phyloP scores from a whole-genome alignment of 2,329 filamentous ascomycete genomes.

The Myriosclerotinia duriaeana region DNA sequence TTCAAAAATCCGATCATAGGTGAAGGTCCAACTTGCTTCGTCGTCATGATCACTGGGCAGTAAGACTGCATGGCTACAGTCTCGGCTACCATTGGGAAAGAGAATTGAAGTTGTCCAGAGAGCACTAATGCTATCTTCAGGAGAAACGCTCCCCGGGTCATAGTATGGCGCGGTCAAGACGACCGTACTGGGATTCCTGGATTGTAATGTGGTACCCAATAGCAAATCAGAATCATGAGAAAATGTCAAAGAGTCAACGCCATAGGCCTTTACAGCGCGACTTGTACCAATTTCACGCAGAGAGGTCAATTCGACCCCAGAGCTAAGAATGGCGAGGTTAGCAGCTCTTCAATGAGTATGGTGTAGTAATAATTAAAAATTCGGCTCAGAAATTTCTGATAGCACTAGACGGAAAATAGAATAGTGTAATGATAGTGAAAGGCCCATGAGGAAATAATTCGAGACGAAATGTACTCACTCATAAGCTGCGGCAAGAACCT shows the following conservation, averaged over 20 bases:
- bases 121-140: constrained; percentile 66
- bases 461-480: constrained; percentile 47
- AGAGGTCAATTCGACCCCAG: constrained; percentile 84
- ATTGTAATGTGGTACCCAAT: constrained; percentile 69
- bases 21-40: constrained; percentile 74
- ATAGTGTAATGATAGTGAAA: background rate
- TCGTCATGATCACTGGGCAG: constrained; percentile 50
- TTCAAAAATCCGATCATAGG: constrained; percentile 74
- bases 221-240: constrained; percentile 77
- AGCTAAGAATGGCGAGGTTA: constrained; percentile 14
- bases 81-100: constrained; percentile 76
- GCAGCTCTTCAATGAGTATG: background rate
- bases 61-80: constrained; percentile 74
- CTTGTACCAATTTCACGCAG: constrained; percentile 62
- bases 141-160: constrained; percentile 65
- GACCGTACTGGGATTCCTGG: constrained; percentile 66
- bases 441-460: too few relatives aligned
- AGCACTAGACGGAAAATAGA: background rate
- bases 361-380: background rate
- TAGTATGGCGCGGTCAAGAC: constrained; percentile 74
- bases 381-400: background rate
- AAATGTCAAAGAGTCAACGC: constrained; percentile 71
- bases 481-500: constrained; percentile 80
- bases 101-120: constrained; percentile 86
- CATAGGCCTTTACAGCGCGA: constrained; percentile 74